phyloP scores from a whole-genome alignment of 495 filamentous ascomycete genomes.

The Penicillium cinerascens region DNA sequence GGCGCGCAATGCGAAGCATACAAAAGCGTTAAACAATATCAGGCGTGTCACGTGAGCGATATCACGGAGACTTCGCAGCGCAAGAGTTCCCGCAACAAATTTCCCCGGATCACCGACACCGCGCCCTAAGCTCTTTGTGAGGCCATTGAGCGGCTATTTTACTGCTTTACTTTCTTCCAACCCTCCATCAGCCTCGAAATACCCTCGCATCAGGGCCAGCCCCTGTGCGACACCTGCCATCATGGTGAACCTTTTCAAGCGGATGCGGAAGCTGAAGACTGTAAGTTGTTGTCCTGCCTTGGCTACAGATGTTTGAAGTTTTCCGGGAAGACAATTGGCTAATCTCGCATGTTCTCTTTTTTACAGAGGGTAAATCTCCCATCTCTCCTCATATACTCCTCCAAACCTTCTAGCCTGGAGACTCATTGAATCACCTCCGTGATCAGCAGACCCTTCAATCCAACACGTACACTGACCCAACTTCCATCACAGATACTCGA shows the following conservation, averaged over 20 bases:
- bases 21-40: background rate
- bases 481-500: constrained; percentile 56
- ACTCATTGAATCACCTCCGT: background rate
- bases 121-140: constrained; percentile 1
- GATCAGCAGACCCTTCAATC: background rate
- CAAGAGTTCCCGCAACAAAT: constrained; percentile 23
- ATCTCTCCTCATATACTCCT: constrained; percentile 11
- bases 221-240: constrained; percentile 25
- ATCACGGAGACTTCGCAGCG: constrained; percentile 28
- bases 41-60: constrained; percentile 20
- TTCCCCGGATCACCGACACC: constrained; percentile 24
- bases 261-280: constrained; percentile 72
- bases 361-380: constrained; percentile 34
- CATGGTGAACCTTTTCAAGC: constrained; percentile 77
- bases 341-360: constrained; percentile 1
- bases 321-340: constrained; percentile 2
- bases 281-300: constrained; percentile 49
- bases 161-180: background rate
- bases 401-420: constrained; percentile 5
- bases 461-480: background rate
- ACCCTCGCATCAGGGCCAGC: constrained; percentile 13
- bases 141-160: background rate
- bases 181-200: background rate
- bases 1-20: background rate
- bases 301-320: background rate